These are phyloP conservation scores for Hymenochaete sp. DNA, from an alignment of 1,284 basidiomycete species.

Conservation along the genomic window DNA sequence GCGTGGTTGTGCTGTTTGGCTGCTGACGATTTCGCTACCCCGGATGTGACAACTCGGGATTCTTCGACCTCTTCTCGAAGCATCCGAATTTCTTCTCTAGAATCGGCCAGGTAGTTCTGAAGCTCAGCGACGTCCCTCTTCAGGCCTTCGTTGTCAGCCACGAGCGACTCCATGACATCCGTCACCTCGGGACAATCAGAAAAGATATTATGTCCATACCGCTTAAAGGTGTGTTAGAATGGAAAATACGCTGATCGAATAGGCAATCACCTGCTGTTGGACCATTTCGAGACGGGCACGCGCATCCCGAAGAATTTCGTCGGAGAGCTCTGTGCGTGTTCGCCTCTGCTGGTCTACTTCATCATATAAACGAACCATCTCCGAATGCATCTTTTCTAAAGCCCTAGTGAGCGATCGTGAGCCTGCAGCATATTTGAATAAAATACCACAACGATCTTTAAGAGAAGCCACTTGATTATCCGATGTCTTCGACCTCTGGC, in stretches of 20 bases:
- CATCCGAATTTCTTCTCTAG: slow-evolving; percentile 66
- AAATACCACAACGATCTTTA: slow-evolving; percentile 51
- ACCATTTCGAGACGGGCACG: slow-evolving; percentile 57
- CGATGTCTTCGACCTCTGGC: slow-evolving; percentile 59
- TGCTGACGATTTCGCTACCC: slow-evolving; percentile 24
- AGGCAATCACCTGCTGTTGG: slow-evolving; percentile 40
- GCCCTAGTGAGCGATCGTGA: neutral
- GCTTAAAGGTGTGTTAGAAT: slow-evolving; percentile 25
- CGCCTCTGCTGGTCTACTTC: slow-evolving; percentile 57
- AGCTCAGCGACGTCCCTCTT: slow-evolving; percentile 77
- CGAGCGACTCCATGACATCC: slow-evolving; percentile 69
- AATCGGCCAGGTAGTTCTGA: slow-evolving; percentile 59
- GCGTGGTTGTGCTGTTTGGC: slow-evolving; percentile 12
- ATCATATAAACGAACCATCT: slow-evolving; percentile 55
- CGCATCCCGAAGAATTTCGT: slow-evolving; percentile 65
- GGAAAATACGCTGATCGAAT: neutral
- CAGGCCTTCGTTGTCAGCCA: slow-evolving; percentile 74
- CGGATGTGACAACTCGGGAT: slow-evolving; percentile 40
- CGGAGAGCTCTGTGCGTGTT: slow-evolving; percentile 64
- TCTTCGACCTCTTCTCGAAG: slow-evolving; percentile 72
- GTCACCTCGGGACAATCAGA: slow-evolving; percentile 51
- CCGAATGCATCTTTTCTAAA: slow-evolving; percentile 64
- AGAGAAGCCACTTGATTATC: slow-evolving; percentile 57
- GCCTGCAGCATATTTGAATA: slow-evolving; percentile 9
- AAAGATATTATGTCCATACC: slow-evolving; percentile 35